A percentile compares a stretch with the other conserved stretches of the same genome.
phyloP scores from a whole-genome alignment of 1,284 basidiomycete genomes.

The Trichosporon faecale region DNA sequence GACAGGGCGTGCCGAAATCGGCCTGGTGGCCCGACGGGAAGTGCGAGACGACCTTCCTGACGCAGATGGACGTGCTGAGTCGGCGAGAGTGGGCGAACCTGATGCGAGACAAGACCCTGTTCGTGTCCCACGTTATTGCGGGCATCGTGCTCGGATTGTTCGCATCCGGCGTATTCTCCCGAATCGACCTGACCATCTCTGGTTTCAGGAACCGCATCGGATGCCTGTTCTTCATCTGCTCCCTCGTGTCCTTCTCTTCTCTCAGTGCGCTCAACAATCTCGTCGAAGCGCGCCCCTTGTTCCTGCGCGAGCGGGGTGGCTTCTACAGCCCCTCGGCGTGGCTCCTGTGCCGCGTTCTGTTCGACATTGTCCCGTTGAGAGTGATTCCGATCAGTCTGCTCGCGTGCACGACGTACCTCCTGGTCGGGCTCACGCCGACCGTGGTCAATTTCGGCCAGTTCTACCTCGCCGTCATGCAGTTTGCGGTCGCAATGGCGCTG shows the following conservation, averaged over 20 bases:
- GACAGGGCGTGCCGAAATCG: neutral
- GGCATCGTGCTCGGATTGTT: conserved; percentile 73
- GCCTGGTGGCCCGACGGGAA: conserved; percentile 18
- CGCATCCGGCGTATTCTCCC: conserved; percentile 73
- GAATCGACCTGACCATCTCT: conserved; percentile 72
- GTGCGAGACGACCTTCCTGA: conserved; percentile 67
- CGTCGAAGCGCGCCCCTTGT: conserved; percentile 72
- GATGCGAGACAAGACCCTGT: conserved; percentile 71
- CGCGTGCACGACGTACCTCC: conserved; percentile 90
- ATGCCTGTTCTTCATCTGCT: conserved; percentile 82
- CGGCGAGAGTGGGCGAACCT: conserved; percentile 79
- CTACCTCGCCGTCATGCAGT: conserved; percentile 72
- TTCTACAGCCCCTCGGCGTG: conserved; percentile 62
- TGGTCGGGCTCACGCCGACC: conserved; percentile 75
- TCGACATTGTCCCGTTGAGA: conserved; percentile 89
- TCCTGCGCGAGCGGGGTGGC: conserved; percentile 78
- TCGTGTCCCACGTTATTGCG: conserved; percentile 70
- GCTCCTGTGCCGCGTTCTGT: conserved; percentile 95
- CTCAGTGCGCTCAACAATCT: conserved; percentile 83
- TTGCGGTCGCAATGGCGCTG: conserved; percentile 74
- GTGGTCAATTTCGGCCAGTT: conserved; percentile 77
- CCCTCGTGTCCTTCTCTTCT: conserved; percentile 79
- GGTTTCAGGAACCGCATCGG: conserved; percentile 87
- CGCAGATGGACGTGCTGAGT: conserved; percentile 73
- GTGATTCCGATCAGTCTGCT: conserved; percentile 90